Percentiles rank a stretch among this genome's conserved stretches.
phyloP scores from a whole-genome alignment of 768 basidiomycete genomes.

The Hygrophorus pudorinus region DNA sequence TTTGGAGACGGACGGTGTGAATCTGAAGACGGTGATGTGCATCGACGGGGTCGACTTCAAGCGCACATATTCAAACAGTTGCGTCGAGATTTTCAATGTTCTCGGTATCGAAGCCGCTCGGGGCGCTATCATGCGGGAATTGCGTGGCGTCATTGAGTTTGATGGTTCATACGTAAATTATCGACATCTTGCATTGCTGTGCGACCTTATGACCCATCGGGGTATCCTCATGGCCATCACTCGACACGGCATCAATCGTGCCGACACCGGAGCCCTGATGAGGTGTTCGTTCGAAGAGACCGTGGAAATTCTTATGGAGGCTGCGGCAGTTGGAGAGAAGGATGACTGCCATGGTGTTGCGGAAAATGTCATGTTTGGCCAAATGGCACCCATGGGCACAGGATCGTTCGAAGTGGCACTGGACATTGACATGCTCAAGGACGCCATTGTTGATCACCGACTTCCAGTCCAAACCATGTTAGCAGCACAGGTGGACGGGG shows the following conservation, averaged over 20 bases:
- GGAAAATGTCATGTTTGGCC: constrained; percentile 99
- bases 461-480: constrained; percentile 78
- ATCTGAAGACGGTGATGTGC: constrained; percentile 90
- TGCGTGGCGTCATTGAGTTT: constrained; percentile 95
- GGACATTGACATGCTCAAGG: constrained; percentile 97
- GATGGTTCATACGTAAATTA: constrained; percentile 99
- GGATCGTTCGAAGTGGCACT: constrained; percentile 93
- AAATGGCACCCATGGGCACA: constrained; percentile 99
- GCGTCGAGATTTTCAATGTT: constrained; percentile 88
- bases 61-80: constrained; percentile 95
- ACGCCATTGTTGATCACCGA: constrained; percentile 94
- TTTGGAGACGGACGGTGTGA: constrained; percentile 93
- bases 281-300: constrained; percentile 99
- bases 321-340: constrained; percentile 94
- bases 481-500: constrained; percentile 70
- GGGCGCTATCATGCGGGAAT: constrained; percentile 86
- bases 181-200: constrained; percentile 90
- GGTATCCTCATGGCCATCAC: constrained; percentile 97
- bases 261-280: constrained; percentile 98
- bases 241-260: constrained; percentile 97
- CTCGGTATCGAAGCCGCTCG: constrained; percentile 96
- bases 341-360: constrained; percentile 98
- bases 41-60: constrained; percentile 91
- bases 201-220: constrained; percentile 97
- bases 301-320: constrained; percentile 98